Percentiles rank a stretch among this genome's conserved stretches.
phyloP scores from a whole-genome alignment of 2,329 filamentous ascomycete species.

The Colletotrichum sp. region DNA sequence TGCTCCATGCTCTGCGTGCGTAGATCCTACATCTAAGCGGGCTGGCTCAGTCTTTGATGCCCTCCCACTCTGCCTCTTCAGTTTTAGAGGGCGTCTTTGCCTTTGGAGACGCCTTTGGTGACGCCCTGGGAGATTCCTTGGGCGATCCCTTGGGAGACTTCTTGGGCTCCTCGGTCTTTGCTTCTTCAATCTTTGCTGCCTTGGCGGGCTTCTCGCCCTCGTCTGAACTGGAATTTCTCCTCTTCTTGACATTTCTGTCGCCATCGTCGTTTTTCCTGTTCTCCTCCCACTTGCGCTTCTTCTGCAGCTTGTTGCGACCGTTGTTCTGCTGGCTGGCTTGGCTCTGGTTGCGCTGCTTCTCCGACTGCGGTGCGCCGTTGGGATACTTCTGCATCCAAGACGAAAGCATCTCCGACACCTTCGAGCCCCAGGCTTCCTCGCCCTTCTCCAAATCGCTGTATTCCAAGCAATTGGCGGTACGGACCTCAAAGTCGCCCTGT shows the following conservation, averaged over 20 bases:
- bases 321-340: constrained; percentile 10
- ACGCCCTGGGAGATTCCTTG: neutral
- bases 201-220: constrained; percentile 12
- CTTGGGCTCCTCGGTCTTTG: neutral
- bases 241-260: constrained; percentile 3
- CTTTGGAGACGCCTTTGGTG: constrained; percentile 11
- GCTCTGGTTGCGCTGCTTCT: constrained; percentile 12
- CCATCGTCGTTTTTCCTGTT: neutral
- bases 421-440: constrained; percentile 82
- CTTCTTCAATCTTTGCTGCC: neutral
- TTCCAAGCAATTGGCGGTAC: constrained; percentile 74
- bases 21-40: neutral
- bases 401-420: constrained; percentile 59
- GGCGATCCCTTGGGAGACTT: neutral
- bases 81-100: constrained; percentile 1
- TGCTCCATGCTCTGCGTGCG: neutral
- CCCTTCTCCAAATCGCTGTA: constrained; percentile 78
- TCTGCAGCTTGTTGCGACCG: constrained; percentile 20
- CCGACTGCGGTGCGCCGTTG: constrained; percentile 27
- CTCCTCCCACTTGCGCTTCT: constrained; percentile 16
- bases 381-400: constrained; percentile 40
- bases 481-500: constrained; percentile 81
- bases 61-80: constrained; percentile 24
- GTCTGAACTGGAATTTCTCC: constrained; percentile 22
- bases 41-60: constrained; percentile 21